Base-by-base conservation (phyloP, 768 basidiomycete genomes). In the Calocybe gangraenosa region DNA sequence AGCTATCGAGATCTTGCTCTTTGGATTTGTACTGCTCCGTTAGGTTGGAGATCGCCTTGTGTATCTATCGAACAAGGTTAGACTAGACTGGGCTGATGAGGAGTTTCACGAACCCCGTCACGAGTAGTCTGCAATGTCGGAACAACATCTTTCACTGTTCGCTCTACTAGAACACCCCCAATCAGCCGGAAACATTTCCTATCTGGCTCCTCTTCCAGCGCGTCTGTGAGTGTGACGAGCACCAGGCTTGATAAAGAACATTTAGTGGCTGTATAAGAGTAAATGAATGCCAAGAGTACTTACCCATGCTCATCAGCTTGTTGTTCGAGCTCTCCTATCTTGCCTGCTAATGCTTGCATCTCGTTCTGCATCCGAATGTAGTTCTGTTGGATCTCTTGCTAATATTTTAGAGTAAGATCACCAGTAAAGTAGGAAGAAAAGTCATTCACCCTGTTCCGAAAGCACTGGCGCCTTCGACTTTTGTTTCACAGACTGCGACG, bases 171-270 rank as follows among this genome's bases (percentile, higher is more conserved):
- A 5, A 96, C 85, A 21, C 95, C 95, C 4, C 96, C 96, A 52
- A 99, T 87, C 54, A 98, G 74, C 42, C 95, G 84, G 70, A 97
- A 99, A 66, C 96, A 98, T 70, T 92, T 93, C 46, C 96, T 83
- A 65, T 83, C 77, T 14, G 95, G 93, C 47, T 94, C 88, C 47
- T 82, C 78, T n/a, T 70, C 73, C 31, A 92, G 68, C 8, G 83
- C 82, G 52, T 97, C 92, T 52, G 85, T 78, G 28, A 99, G 67
- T 1, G 96, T 97, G 3, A 78, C 75, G 31, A 98, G 75, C 7
- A 99, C 96, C 13, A 99, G 73, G 33, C 94, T 97, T 51, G 19
- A 51, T 47, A 19, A 21, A 42, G 11, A 40, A 30, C 40, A 28
- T 37, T 44, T n/a, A n/a, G n/a, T n/a, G n/a, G n/a, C n/a, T 37